Evolutionary conservation across 768 basidiomycete species (phyloP), one percentile per base, ranked within the genome.

Genomic region (Xerocomellus dryophilus): DNA sequence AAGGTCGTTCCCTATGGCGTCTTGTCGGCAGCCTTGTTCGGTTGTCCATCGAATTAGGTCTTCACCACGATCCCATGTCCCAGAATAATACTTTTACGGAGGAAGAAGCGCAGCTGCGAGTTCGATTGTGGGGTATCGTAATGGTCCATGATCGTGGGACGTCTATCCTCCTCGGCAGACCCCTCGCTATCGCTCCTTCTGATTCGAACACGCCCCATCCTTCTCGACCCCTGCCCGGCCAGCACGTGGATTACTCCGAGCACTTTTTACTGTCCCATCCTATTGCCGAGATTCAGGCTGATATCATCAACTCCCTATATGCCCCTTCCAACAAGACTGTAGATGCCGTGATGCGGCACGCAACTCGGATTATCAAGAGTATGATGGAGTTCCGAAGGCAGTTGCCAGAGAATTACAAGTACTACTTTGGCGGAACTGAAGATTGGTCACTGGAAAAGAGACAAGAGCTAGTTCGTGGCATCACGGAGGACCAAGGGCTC

Each of bases 1-100:
- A 91, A 80, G 90, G 90, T n/a, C 83, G 90, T 58, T 87, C 88
- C 1, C 74, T 93, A 3, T 93, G 91, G 91, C 87, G 91, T 49
- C 81, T 93, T 15, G 90, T 90, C 49, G 91, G 91, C 27, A 88
- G 85, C 56, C 79, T 93, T 36, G 89, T 93, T 25, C 84, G 90
- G 5, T 77, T 93, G 11, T 80, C 88, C 15, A 83, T 92, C 59
- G 91, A 93, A 70, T 78, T 93, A 3, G 91, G 91, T 23, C 75
- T 93, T 42, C 92, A 93, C 59, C 91, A 93, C 61, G 90, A 93
- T 66, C 91, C 91, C 6, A 86, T 78, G 4, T 77, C 77, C 2
- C 85, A 90, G 66, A 70, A 77, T 29, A 62, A 69, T 53, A 72
- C 71, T 3, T 93, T 93, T 69, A 84, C 84, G 1, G 82, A 84